Conservation (phyloP, 2,329 filamentous ascomycete genomes). For the Ceratocystiopsis sp. region DNA sequence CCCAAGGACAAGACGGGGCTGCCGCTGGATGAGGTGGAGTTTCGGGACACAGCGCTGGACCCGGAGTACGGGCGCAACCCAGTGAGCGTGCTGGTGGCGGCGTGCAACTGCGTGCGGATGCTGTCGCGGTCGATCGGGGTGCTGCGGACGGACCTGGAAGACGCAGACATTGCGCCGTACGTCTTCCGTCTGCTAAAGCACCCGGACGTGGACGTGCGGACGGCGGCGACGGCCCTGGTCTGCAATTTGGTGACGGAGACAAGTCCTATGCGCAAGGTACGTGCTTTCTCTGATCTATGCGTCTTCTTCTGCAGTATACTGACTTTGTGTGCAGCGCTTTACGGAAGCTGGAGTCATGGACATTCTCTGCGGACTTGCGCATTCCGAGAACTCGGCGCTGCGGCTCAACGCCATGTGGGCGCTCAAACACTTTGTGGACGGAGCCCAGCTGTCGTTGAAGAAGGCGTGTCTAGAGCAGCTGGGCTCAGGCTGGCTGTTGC, state of each 20-base stretch:
- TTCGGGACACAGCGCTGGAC: constrained; percentile 12
- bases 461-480: constrained; percentile 63
- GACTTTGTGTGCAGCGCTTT: constrained; percentile 36
- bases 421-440: constrained; percentile 73
- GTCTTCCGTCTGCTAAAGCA: constrained; percentile 61
- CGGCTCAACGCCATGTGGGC: constrained; percentile 83
- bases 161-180: constrained; percentile 64
- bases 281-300: constrained; percentile 17
- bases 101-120: constrained; percentile 65
- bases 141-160: constrained; percentile 71
- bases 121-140: constrained; percentile 73
- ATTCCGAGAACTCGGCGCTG: constrained; percentile 61
- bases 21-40: too few species aligned
- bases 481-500: constrained; percentile 62
- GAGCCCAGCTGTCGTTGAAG: constrained; percentile 54
- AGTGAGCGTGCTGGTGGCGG: constrained; percentile 61
- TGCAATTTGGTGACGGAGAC: constrained; percentile 78
- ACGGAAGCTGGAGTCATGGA: constrained; percentile 57
- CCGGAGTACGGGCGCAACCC: constrained; percentile 56
- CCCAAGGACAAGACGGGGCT: constrained; percentile 18
- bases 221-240: constrained; percentile 69
- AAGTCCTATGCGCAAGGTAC: constrained; percentile 77
- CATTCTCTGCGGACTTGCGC: constrained; percentile 68
- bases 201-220: constrained; percentile 59
- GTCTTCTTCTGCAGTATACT: neutral